Conservation (phyloP, 108 stramenopile genomes). For the Fistulifera pelliculosa region DNA sequence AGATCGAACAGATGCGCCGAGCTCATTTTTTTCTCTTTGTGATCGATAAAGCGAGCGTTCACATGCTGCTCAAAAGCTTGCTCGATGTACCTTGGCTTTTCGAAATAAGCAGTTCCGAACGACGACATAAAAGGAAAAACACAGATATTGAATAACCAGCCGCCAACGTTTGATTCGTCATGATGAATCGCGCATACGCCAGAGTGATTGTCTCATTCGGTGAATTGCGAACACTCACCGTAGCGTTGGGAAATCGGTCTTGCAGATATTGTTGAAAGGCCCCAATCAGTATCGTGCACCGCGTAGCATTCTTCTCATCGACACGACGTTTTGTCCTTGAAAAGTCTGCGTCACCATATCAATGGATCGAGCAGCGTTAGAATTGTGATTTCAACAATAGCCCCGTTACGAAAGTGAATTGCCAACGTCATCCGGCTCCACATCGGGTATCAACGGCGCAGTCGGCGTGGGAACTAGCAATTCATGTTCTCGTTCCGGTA, state of each 20-base stretch:
- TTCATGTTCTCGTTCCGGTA: no score
- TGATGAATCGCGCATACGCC: slow-evolving; percentile 9
- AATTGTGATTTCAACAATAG: not conserved
- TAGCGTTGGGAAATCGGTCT: slow-evolving; percentile 10
- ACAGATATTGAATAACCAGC: slow-evolving; percentile 4
- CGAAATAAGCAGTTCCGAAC: not conserved
- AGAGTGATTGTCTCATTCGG: slow-evolving; percentile 9
- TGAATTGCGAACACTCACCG: slow-evolving; percentile 3
- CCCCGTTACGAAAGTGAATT: slow-evolving; percentile 19
- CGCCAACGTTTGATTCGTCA: slow-evolving; percentile 3
- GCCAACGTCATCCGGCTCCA: slow-evolving; percentile 11
- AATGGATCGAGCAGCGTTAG: slow-evolving; percentile 1
- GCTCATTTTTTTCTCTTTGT: not conserved
- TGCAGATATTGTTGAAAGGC: slow-evolving; percentile 6
- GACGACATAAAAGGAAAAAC: slow-evolving; percentile 1
- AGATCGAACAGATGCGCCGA: not conserved
- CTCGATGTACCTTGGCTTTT: no score
- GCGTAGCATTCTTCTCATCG: not conserved
- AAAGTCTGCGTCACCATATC: slow-evolving; percentile 16
- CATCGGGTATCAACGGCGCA: not conserved
- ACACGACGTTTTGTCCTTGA: not conserved
- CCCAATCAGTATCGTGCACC: slow-evolving; percentile 3
- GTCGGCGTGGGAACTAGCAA: not conserved
- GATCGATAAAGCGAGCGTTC: not conserved
- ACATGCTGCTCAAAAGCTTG: no score